These are phyloP conservation scores for Yamadazyma tumulicola DNA, from an alignment of 805 yeast species.

Conservation along the genomic window DNA sequence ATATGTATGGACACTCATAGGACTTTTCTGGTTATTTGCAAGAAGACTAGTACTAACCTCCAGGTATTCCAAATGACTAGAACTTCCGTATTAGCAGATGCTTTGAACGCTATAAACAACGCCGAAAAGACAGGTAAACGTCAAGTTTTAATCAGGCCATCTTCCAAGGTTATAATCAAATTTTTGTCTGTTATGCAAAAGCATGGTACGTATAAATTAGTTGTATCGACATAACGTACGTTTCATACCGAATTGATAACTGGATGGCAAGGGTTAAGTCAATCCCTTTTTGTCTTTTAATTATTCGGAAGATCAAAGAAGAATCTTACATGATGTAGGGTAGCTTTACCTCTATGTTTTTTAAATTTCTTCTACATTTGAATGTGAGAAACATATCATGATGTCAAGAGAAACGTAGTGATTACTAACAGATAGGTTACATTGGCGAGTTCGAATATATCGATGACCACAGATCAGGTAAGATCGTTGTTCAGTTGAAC, in stretches of 20 bases:
- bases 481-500: constrained; percentile 93
- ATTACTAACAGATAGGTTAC: constrained; percentile 56
- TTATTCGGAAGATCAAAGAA: constrained; percentile 80
- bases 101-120: constrained; percentile 95
- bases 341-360: constrained; percentile 36
- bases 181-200: constrained; percentile 95
- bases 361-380: constrained; percentile 65
- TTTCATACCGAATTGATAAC: constrained; percentile 86
- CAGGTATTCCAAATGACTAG: constrained; percentile 69
- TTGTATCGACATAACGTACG: neutral
- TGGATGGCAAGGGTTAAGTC: constrained; percentile 86
- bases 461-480: constrained; percentile 98
- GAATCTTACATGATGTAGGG: constrained; percentile 63
- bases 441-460: constrained; percentile 98
- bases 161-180: constrained; percentile 96
- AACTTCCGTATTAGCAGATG: constrained; percentile 98
- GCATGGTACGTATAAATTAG: constrained; percentile 54
- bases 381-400: constrained; percentile 1
- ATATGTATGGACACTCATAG: constrained; percentile 36
- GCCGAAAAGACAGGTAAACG: constrained; percentile 99
- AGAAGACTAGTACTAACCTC: constrained; percentile 16
- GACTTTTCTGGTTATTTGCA: constrained; percentile 17
- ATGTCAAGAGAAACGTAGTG: too few relatives aligned
- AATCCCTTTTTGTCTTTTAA: constrained; percentile 97
- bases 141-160: constrained; percentile 97